Percentiles rank a stretch among this genome's conserved stretches.
phyloP scores from a whole-genome alignment of 2,329 filamentous ascomycete genomes.

The Tolypocladium guangdongense region DNA sequence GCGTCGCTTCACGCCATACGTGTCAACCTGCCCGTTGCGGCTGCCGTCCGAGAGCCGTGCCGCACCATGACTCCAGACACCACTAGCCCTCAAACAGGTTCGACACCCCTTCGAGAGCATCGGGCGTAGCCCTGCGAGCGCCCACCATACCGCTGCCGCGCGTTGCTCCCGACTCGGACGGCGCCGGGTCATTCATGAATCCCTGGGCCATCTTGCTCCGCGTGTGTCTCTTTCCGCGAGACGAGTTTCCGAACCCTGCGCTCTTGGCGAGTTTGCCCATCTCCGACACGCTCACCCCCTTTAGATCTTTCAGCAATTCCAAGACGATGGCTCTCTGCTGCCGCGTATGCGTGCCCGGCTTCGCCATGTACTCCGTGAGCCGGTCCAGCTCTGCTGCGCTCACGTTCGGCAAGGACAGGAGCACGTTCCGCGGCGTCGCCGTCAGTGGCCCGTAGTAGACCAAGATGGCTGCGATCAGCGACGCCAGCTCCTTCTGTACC shows the following conservation, averaged over 20 bases:
- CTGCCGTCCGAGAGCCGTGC: not conserved
- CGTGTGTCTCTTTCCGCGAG: conserved; percentile 14
- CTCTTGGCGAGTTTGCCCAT: conserved; percentile 69
- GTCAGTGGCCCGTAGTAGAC: conserved; percentile 62
- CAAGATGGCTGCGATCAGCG: conserved; percentile 77
- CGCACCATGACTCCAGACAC: not conserved
- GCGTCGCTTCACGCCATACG: not conserved
- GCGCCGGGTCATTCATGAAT: conserved; percentile 47
- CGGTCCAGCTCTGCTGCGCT: conserved; percentile 54
- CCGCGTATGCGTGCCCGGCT: conserved; percentile 50
- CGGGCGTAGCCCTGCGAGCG: conserved; percentile 29
- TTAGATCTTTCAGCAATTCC: conserved; percentile 73
- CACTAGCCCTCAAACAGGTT: conserved; percentile 33
- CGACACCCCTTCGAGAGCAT: conserved; percentile 44
- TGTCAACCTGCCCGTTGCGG: not conserved
- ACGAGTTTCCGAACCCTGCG: conserved; percentile 21
- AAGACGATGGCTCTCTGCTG: conserved; percentile 73
- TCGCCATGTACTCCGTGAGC: conserved; percentile 49
- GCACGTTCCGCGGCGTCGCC: conserved; percentile 58
- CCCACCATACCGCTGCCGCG: conserved; percentile 15
- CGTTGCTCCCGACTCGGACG: conserved; percentile 16
- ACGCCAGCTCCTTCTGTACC: conserved; percentile 82
- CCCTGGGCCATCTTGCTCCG: conserved; percentile 49
- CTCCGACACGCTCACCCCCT: conserved; percentile 87
- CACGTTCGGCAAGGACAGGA: conserved; percentile 74